These are phyloP conservation scores for Ramularia endophylla DNA, from an alignment of 2,329 filamentous ascomycete genomes.

Conservation along the genomic window DNA sequence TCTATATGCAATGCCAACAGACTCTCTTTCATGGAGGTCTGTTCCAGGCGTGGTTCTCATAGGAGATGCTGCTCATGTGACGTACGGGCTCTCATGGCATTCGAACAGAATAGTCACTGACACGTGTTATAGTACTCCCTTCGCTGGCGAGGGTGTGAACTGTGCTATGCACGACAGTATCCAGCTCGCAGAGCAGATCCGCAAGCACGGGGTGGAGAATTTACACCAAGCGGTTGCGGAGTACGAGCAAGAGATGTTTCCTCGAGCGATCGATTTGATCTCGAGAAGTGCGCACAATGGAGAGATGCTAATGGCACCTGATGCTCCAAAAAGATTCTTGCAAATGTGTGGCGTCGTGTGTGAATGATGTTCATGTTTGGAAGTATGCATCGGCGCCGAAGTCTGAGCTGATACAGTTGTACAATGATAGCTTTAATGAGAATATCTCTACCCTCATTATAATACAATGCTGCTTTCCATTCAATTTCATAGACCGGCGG, in stretches of 20 bases:
- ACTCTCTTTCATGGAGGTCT: constrained; percentile 42
- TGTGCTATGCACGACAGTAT: constrained; percentile 51
- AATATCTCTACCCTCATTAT: too few relatives aligned
- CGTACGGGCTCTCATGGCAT: constrained; percentile 31
- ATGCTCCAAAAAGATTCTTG: constrained; percentile 9
- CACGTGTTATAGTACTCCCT: constrained; percentile 35
- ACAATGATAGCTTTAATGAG: too few relatives aligned
- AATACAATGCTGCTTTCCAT: too few relatives aligned
- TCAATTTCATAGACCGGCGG: too few relatives aligned
- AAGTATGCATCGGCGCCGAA: too few relatives aligned
- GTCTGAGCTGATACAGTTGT: too few relatives aligned
- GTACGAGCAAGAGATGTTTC: constrained; percentile 31
- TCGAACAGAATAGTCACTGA: background rate
- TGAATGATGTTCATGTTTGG: background rate
- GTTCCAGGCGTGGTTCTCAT: constrained; percentile 48
- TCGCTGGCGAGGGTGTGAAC: constrained; percentile 54
- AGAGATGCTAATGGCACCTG: constrained; percentile 8
- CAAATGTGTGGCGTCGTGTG: background rate
- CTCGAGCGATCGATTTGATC: constrained; percentile 19
- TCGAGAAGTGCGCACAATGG: constrained; percentile 6
- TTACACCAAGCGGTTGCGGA: constrained; percentile 22
- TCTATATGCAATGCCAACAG: constrained; percentile 51
- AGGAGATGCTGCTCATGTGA: constrained; percentile 56
- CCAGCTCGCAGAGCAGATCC: constrained; percentile 43
- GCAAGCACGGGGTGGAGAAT: constrained; percentile 20